Percentiles rank a stretch among this genome's conserved stretches.
These are phyloP conservation scores for Paraphoma chrysanthemicola DNA, from an alignment of 2,329 filamentous ascomycete genomes.

Conservation along the genomic window DNA sequence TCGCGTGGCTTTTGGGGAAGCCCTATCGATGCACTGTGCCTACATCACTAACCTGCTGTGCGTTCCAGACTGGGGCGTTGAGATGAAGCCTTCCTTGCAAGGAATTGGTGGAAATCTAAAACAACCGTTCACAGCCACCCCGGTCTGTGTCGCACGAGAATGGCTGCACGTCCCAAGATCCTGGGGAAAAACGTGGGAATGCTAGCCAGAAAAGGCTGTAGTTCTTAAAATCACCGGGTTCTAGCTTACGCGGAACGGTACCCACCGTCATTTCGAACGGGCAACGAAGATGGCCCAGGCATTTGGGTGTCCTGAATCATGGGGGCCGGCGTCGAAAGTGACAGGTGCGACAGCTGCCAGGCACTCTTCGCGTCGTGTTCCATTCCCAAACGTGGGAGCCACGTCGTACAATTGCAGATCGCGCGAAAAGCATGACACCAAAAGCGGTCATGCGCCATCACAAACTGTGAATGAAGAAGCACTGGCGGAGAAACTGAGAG, in stretches of 20 bases:
- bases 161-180: conserved; percentile 20
- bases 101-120: conserved; percentile 32
- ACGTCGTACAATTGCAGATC: neutral
- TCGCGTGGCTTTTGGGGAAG: conserved; percentile 21
- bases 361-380: neutral
- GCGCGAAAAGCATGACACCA: neutral
- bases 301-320: neutral
- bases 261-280: conserved; percentile 7
- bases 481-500: conserved; percentile 14
- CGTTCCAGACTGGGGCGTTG: conserved; percentile 24
- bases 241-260: conserved; percentile 12
- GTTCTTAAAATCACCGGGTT: conserved; percentile 11
- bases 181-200: conserved; percentile 27
- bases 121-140: conserved; percentile 22
- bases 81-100: conserved; percentile 26
- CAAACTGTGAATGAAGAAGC: neutral
- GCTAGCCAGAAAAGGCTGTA: conserved; percentile 17
- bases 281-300: neutral
- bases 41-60: conserved; percentile 15
- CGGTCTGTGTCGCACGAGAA: conserved; percentile 21
- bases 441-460: neutral
- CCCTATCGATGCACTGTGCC: conserved; percentile 16
- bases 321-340: neutral
- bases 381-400: conserved; percentile 2
- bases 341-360: conserved; percentile 8